Percentiles rank a stretch among this genome's conserved stretches.
phyloP scores from a whole-genome alignment of 2,329 filamentous ascomycete genomes.

The Hypoxylon sp. region DNA sequence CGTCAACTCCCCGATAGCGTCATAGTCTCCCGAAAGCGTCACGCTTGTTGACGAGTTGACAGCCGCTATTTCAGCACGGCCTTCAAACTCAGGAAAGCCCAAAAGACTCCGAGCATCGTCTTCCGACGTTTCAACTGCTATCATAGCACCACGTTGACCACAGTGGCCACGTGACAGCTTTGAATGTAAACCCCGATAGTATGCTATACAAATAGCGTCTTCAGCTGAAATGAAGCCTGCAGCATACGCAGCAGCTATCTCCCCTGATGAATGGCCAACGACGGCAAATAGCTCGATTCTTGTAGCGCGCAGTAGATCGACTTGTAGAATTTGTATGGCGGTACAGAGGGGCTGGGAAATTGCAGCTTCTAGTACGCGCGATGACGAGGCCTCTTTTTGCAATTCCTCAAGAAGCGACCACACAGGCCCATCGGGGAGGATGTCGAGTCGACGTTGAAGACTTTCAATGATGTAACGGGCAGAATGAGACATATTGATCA shows the following conservation, averaged over 20 bases:
- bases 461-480: conserved; percentile 33
- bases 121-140: conserved; percentile 57
- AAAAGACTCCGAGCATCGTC: conserved; percentile 40
- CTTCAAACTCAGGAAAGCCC: conserved; percentile 21
- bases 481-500: no score
- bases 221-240: conserved; percentile 39
- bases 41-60: conserved; percentile 36
- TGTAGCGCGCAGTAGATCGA: conserved; percentile 52
- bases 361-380: conserved; percentile 24
- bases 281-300: conserved; percentile 48
- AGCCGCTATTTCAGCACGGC: conserved; percentile 39
- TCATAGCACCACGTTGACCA: conserved; percentile 57
- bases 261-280: conserved; percentile 51
- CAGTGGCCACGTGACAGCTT: conserved; percentile 24
- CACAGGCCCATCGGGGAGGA: conserved; percentile 33
- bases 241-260: conserved; percentile 48
- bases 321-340: conserved; percentile 58
- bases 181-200: conserved; percentile 54
- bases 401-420: conserved; percentile 43
- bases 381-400: conserved; percentile 9
- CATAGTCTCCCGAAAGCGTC: conserved; percentile 41
- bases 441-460: conserved; percentile 39
- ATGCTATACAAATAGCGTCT: conserved; percentile 52
- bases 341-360: conserved; percentile 55
- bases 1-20: conserved; percentile 36